Percentiles rank a stretch among this genome's conserved stretches.
Conservation (phyloP, 148 eudicot species). For the Persicaria maculosa region DNA sequence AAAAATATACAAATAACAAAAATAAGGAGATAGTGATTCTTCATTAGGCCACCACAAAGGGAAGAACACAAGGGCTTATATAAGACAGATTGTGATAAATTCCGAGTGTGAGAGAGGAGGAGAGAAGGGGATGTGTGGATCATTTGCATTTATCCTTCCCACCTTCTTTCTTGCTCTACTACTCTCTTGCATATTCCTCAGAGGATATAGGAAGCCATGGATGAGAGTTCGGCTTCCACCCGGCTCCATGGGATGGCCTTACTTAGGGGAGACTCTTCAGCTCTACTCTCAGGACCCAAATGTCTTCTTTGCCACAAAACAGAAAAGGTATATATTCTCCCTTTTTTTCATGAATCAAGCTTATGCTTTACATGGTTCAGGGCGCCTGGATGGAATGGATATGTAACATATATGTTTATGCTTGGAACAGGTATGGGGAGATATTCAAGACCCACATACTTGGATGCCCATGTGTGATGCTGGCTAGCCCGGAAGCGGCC, state of each 20-base stretch:
- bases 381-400: too few relatives aligned
- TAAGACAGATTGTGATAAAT: neutral
- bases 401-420: too few relatives aligned
- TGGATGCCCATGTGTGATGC: constrained; percentile 53
- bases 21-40: constrained; percentile 9
- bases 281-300: constrained; percentile 90
- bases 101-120: neutral
- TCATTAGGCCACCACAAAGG: constrained; percentile 9
- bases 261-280: constrained; percentile 85
- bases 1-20: neutral
- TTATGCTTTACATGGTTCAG: too few relatives aligned
- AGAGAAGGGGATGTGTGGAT: constrained; percentile 10
- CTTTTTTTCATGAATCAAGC: neutral
- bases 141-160: constrained; percentile 1
- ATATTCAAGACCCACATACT: constrained; percentile 50
- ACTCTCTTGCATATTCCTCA: neutral
- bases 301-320: constrained; percentile 76
- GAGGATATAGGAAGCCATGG: constrained; percentile 2
- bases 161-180: constrained; percentile 7
- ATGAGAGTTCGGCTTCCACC: constrained; percentile 40
- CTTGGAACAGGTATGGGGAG: constrained; percentile 37
- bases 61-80: neutral
- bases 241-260: constrained; percentile 87
- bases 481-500: constrained; percentile 55
- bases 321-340: constrained; percentile 39